Evolutionary conservation across 1,139 yeast genomes (phyloP).

Genomic region (Saccharomyces pastorianus): DNA sequence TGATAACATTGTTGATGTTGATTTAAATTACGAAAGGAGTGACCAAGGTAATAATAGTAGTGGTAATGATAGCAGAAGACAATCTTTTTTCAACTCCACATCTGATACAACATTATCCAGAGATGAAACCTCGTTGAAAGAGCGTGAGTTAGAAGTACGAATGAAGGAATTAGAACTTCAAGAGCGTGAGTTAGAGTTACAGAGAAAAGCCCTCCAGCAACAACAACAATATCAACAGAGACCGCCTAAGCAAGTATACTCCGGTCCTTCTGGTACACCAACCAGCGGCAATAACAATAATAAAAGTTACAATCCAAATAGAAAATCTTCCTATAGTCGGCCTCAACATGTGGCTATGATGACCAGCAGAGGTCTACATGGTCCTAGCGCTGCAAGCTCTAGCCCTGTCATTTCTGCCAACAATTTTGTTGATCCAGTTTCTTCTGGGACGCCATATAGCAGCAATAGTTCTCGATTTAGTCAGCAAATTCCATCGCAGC

Average conservation of each 20-base stretch:
- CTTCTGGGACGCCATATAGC: slow-evolving; percentile 9
- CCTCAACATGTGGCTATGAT: slow-evolving; percentile 11
- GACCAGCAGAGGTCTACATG: slow-evolving; percentile 21
- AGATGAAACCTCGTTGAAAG: slow-evolving; percentile 13
- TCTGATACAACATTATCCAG: neutral
- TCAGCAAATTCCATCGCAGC: slow-evolving; percentile 7
- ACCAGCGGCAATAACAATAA: slow-evolving; percentile 5
- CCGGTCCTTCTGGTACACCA: slow-evolving; percentile 2
- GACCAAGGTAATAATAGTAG: neutral
- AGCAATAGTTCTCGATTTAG: slow-evolving; percentile 6
- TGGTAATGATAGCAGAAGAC: neutral
- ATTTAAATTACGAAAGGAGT: neutral
- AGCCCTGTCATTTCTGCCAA: slow-evolving; percentile 9
- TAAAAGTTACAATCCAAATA: slow-evolving; percentile 1
- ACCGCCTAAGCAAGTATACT: neutral
- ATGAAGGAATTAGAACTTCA: slow-evolving; percentile 38
- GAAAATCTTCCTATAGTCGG: slow-evolving; percentile 18
- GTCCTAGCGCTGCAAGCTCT: slow-evolving; percentile 17
- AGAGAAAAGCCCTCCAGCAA: slow-evolving; percentile 24
- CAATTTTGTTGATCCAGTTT: slow-evolving; percentile 18
- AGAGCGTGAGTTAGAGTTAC: slow-evolving; percentile 34
- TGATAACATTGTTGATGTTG: neutral
- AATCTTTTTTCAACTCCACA: neutral
- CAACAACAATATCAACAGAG: slow-evolving; percentile 9
- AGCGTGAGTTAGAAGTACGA: slow-evolving; percentile 36